phyloP scores from a whole-genome alignment of 805 yeast genomes.

The Wickerhamiella parazyma region DNA sequence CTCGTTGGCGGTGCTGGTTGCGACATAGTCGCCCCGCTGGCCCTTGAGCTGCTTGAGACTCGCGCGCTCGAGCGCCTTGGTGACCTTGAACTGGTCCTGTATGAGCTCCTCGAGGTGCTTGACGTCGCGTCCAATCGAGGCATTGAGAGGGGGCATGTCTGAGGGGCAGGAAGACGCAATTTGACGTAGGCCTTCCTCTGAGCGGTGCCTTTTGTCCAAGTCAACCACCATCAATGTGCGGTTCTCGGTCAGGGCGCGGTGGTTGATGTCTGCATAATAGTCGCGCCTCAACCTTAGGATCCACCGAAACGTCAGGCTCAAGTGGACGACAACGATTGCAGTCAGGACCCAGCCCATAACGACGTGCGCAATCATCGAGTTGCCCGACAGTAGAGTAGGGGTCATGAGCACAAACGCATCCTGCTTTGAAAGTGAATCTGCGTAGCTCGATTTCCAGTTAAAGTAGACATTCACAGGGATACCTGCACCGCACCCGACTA shows the following conservation, averaged over 20 bases:
- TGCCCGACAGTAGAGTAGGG: constrained; percentile 24
- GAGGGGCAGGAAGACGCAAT: constrained; percentile 4
- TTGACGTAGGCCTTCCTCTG: constrained; percentile 19
- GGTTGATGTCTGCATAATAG: constrained; percentile 17
- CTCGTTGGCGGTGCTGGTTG: neutral
- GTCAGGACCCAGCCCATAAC: constrained; percentile 25
- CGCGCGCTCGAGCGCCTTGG: constrained; percentile 19
- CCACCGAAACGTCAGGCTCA: constrained; percentile 21
- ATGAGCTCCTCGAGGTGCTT: constrained; percentile 20
- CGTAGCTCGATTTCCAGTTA: constrained; percentile 20
- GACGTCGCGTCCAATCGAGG: constrained; percentile 22
- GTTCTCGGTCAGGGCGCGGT: constrained; percentile 19
- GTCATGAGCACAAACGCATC: constrained; percentile 28
- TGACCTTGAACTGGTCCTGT: constrained; percentile 18
- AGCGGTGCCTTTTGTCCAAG: constrained; percentile 19
- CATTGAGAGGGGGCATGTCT: constrained; percentile 6
- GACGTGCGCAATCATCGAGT: constrained; percentile 25
- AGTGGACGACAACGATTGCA: constrained; percentile 19
- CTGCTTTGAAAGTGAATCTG: constrained; percentile 17
- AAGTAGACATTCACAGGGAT: constrained; percentile 27
- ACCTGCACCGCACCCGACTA: constrained; percentile 24
- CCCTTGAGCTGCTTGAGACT: neutral
- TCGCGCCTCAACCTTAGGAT: constrained; percentile 20
- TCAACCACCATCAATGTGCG: constrained; percentile 26
- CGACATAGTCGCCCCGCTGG: neutral